Percentiles rank a stretch among this genome's conserved stretches.
Evolutionary conservation across 169 alveolate genomes (phyloP).

Genomic region (Sarcocystis neurona): DNA sequence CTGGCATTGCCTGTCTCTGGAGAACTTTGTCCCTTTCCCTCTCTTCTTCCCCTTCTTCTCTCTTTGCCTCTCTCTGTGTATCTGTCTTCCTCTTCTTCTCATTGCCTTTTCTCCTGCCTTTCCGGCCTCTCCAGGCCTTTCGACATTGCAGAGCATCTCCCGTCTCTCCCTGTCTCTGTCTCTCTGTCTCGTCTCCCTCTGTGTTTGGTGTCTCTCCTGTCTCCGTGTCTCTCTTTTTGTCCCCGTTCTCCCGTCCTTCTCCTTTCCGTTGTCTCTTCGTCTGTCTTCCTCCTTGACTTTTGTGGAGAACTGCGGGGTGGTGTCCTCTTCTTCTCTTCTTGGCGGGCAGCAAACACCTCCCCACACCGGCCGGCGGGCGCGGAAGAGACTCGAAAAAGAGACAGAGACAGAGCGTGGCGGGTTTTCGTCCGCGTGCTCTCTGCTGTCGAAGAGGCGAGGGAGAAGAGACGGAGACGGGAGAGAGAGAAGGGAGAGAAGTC

Average conservation of each 20-base stretch:
- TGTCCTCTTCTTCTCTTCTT: not conserved
- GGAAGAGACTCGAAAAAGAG: too few relatives aligned
- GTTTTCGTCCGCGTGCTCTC: too few relatives aligned
- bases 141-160: not conserved
- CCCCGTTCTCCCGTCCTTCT: not conserved
- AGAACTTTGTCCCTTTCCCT: conserved; percentile 65
- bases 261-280: not conserved
- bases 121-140: too few relatives aligned
- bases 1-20: not conserved
- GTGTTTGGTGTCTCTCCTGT: not conserved
- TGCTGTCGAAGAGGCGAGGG: not conserved
- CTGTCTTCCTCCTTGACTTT: not conserved
- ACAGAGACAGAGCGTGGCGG: too few relatives aligned
- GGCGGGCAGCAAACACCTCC: not conserved
- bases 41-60: conserved; percentile 97
- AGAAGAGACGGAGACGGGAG: not conserved
- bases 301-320: too few relatives aligned
- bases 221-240: not conserved
- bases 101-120: too few relatives aligned
- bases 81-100: not conserved
- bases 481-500: not conserved
- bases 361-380: too few relatives aligned
- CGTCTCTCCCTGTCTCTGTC: not conserved
- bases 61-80: conserved; percentile 66
- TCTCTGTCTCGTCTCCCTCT: too few relatives aligned